phyloP scores from a whole-genome alignment of 768 basidiomycete genomes.

The Collybia nuda region DNA sequence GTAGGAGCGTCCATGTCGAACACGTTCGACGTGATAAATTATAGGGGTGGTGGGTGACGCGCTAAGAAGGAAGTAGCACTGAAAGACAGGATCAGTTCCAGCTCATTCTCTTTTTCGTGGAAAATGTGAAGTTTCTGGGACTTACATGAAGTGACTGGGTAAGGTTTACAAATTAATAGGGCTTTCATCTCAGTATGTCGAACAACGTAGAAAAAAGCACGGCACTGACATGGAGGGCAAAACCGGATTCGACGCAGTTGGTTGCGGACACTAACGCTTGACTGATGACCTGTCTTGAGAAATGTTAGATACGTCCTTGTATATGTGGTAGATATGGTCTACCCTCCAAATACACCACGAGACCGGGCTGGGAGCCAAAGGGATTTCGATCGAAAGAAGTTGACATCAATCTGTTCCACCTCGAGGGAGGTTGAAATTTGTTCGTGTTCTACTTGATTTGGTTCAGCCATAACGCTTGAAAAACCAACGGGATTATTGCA shows the following conservation, averaged over 20 bases:
- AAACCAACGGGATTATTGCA: not conserved
- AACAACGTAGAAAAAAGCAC: slow-evolving; percentile 20
- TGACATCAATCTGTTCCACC: slow-evolving; percentile 74
- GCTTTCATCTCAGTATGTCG: no score
- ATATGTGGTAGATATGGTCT: slow-evolving; percentile 10
- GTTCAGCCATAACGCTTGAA: slow-evolving; percentile 22
- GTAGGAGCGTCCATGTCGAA: slow-evolving; percentile 77
- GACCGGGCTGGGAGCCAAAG: slow-evolving; percentile 60
- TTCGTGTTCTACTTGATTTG: slow-evolving; percentile 58
- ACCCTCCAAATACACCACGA: slow-evolving; percentile 83
- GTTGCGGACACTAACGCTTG: slow-evolving; percentile 84
- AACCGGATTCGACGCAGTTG: slow-evolving; percentile 64
- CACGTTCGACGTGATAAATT: slow-evolving; percentile 73
- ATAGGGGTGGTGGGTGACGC: slow-evolving; percentile 75
- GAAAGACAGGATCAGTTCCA: not conserved
- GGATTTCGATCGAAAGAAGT: slow-evolving; percentile 76
- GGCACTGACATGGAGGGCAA: slow-evolving; percentile 67
- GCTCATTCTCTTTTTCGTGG: not conserved
- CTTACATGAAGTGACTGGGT: slow-evolving; percentile 70
- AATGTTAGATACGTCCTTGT: no score
- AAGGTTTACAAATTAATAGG: not conserved
- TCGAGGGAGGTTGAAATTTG: slow-evolving; percentile 75
- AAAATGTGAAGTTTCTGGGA: slow-evolving; percentile 4
- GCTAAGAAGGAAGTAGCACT: slow-evolving; percentile 83
- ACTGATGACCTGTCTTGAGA: slow-evolving; percentile 71